Conservation (phyloP, 1,284 basidiomycete genomes). For the Coniferiporia weirii region DNA sequence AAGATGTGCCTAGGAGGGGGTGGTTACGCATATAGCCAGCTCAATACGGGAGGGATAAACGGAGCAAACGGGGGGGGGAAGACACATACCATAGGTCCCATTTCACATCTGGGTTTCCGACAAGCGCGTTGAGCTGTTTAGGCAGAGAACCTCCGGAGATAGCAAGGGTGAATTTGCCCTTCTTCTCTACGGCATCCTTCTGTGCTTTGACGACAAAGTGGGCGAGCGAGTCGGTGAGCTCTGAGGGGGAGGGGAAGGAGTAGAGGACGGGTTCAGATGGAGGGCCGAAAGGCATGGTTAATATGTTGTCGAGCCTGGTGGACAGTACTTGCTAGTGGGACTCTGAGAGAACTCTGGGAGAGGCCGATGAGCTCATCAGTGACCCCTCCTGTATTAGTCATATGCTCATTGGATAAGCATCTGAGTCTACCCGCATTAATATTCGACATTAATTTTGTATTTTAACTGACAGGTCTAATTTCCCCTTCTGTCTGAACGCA, state of each 20-base stretch:
- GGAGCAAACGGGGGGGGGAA: conserved; percentile 22
- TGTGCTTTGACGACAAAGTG: conserved; percentile 85
- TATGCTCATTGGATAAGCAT: too few species aligned
- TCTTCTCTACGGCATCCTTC: conserved; percentile 83
- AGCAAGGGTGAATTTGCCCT: conserved; percentile 88
- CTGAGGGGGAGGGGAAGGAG: conserved; percentile 59
- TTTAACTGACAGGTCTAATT: too few species aligned
- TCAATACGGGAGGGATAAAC: too few species aligned
- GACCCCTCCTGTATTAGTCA: too few species aligned
- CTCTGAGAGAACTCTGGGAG: too few species aligned
- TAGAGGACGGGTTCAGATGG: conserved; percentile 64
- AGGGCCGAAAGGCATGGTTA: conserved; percentile 35
- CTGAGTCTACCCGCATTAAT: too few species aligned
- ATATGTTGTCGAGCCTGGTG: not conserved
- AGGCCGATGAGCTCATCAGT: too few species aligned
- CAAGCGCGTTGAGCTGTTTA: conserved; percentile 73
- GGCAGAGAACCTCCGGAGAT: conserved; percentile 93
- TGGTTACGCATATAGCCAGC: conserved; percentile 9
- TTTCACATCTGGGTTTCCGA: conserved; percentile 70
- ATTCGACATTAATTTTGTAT: too few species aligned
- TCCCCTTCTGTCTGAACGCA: too few species aligned
- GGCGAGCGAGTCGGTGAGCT: conserved; percentile 64
- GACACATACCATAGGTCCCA: conserved; percentile 87
- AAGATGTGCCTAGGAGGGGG: conserved; percentile 79
- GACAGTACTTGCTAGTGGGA: too few species aligned